Evolutionary conservation across 106 monocot species (phyloP).

Genomic region (Acorus gramineus): DNA sequence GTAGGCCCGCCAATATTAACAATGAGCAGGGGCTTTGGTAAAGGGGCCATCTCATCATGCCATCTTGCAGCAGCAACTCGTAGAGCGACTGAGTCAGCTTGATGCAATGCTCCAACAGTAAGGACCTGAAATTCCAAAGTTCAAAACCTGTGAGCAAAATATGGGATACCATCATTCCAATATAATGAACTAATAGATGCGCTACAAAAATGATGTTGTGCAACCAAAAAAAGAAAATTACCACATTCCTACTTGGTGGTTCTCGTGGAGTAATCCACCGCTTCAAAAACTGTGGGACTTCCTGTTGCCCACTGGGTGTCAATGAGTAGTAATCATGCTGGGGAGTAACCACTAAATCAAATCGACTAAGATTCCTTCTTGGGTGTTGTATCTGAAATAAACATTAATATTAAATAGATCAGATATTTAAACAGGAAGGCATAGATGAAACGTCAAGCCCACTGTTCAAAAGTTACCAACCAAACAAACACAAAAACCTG

Average conservation of each 20-base stretch:
- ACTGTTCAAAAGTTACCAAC: too few species aligned
- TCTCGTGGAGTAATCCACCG: conserved; percentile 84
- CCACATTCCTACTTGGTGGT: conserved; percentile 82
- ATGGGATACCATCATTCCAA: too few species aligned
- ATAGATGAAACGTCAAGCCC: too few species aligned
- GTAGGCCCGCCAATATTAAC: conserved; percentile 96
- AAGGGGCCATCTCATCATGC: conserved; percentile 91
- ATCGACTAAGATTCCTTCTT: conserved; percentile 59
- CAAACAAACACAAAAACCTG: too few species aligned
- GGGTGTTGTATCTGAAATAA: conserved; percentile 90
- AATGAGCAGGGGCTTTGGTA: conserved; percentile 88
- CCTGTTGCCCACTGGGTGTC: conserved; percentile 76
- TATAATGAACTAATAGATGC: too few species aligned
- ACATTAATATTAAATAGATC: conserved; percentile 1
- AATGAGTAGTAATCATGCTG: conserved; percentile 88
- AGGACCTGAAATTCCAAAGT: conserved; percentile 46
- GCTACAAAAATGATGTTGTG: too few species aligned
- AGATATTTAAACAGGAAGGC: neutral
- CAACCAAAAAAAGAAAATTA: conserved; percentile 27
- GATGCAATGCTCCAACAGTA: conserved; percentile 84
- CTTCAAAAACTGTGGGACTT: conserved; percentile 60
- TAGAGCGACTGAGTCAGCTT: conserved; percentile 68
- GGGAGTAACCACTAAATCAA: conserved; percentile 90
- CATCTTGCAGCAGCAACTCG: conserved; percentile 71
- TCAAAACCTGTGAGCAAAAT: conserved; percentile 1